A percentile compares a stretch with the other conserved stretches of the same genome.
Conservation (phyloP, 129 eudicot genomes). For the Cynara cardunculus region DNA sequence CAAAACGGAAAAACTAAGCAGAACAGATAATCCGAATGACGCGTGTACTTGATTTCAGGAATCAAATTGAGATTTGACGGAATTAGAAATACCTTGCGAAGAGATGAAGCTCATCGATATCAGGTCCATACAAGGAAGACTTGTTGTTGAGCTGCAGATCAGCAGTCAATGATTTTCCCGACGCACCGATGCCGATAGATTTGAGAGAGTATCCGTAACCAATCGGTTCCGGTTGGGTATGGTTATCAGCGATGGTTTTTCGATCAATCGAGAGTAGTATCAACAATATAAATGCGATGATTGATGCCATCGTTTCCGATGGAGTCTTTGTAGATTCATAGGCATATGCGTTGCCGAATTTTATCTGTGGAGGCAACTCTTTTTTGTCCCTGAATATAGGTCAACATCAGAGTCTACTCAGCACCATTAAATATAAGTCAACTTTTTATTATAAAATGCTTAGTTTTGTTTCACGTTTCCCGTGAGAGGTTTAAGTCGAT, state of each 20-base stretch:
- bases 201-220: slow-evolving; percentile 57
- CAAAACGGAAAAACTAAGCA: background rate
- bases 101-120: slow-evolving; percentile 46
- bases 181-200: slow-evolving; percentile 18
- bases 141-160: slow-evolving; percentile 45
- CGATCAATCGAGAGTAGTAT: slow-evolving; percentile 6
- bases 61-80: background rate
- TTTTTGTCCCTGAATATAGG: background rate
- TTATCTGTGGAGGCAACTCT: background rate
- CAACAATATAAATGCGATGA: background rate
- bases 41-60: too few species aligned
- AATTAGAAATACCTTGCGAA: slow-evolving; percentile 45
- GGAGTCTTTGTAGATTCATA: background rate
- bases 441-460: background rate
- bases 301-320: slow-evolving; percentile 11
- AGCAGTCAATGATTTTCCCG: slow-evolving; percentile 38
- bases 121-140: slow-evolving; percentile 57
- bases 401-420: background rate
- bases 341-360: background rate
- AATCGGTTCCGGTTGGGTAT: slow-evolving; percentile 1
- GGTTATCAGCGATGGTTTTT: background rate
- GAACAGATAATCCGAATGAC: background rate
- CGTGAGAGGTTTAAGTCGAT: background rate
- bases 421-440: background rate
- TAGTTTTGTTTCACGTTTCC: slow-evolving; percentile 7